Conservation (phyloP, 306 rosid species). For the Bauhinia variegata region DNA sequence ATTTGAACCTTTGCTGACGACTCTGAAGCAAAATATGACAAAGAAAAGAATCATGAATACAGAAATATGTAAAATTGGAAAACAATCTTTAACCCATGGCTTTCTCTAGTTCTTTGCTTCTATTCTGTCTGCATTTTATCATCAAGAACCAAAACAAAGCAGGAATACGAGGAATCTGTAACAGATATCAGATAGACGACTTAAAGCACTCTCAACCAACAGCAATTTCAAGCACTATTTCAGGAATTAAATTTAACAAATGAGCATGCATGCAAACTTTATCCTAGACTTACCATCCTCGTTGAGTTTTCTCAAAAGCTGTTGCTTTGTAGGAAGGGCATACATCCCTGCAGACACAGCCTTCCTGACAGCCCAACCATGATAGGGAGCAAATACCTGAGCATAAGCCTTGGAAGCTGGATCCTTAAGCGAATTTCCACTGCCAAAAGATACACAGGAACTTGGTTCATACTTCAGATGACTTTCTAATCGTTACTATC, state of each 20-base stretch:
- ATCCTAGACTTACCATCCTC: slow-evolving; percentile 79
- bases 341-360: slow-evolving; percentile 96
- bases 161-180: too few species aligned
- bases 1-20: slow-evolving; percentile 69
- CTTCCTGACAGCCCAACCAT: slow-evolving; percentile 87
- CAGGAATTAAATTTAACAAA: slow-evolving; percentile 23
- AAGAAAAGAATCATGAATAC: slow-evolving; percentile 19
- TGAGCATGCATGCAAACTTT: slow-evolving; percentile 18
- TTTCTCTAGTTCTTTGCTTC: neutral
- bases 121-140: neutral
- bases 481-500: neutral
- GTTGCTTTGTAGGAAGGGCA: slow-evolving; percentile 74
- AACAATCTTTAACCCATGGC: slow-evolving; percentile 2
- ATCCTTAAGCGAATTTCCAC: slow-evolving; percentile 80
- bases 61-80: slow-evolving; percentile 11
- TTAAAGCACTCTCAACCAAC: slow-evolving; percentile 9
- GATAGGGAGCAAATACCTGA: slow-evolving; percentile 80
- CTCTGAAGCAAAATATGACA: slow-evolving; percentile 50
- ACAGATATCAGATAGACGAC: slow-evolving; percentile 2
- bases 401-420: slow-evolving; percentile 90
- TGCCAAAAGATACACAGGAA: slow-evolving; percentile 43
- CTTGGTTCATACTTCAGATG: slow-evolving; percentile 29
- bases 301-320: slow-evolving; percentile 67
- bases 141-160: neutral
- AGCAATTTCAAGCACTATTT: slow-evolving; percentile 14